Evolutionary conservation across 768 basidiomycete genomes (phyloP).

Genomic region (Boletus insuetus): DNA sequence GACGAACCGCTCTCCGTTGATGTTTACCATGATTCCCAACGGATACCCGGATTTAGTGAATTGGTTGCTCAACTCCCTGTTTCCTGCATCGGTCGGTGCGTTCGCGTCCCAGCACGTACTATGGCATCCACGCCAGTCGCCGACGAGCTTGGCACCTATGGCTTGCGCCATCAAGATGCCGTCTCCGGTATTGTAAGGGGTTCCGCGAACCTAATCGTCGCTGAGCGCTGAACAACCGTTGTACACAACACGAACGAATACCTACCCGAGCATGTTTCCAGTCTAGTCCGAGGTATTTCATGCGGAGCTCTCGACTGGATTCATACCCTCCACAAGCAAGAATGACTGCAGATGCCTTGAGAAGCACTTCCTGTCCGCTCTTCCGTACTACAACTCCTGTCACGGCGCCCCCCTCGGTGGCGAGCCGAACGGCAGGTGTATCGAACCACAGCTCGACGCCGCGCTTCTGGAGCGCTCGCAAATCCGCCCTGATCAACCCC

Average conservation of each 20-base stretch:
- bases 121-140: slow-evolving; percentile 73
- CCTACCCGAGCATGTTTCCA: slow-evolving; percentile 59
- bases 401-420: slow-evolving; percentile 37
- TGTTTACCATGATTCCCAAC: slow-evolving; percentile 66
- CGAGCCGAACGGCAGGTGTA: slow-evolving; percentile 40
- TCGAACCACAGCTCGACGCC: slow-evolving; percentile 60
- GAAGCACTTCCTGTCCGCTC: slow-evolving; percentile 33
- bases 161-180: slow-evolving; percentile 51
- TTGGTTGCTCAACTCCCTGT: slow-evolving; percentile 61
- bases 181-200: slow-evolving; percentile 71
- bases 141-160: slow-evolving; percentile 52
- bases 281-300: slow-evolving; percentile 51
- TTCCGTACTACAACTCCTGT: slow-evolving; percentile 45
- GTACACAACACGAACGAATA: neutral
- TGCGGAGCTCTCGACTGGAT: slow-evolving; percentile 50
- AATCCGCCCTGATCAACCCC: slow-evolving; percentile 59
- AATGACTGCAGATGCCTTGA: slow-evolving; percentile 47
- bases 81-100: slow-evolving; percentile 47
- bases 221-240: neutral
- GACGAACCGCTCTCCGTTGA: slow-evolving; percentile 56
- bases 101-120: slow-evolving; percentile 72
- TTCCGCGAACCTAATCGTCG: slow-evolving; percentile 55
- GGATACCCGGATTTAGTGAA: slow-evolving; percentile 76
- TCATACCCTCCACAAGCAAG: slow-evolving; percentile 70
- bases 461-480: slow-evolving; percentile 43